These are phyloP conservation scores for Thraustochytrium sp. DNA, from an alignment of 352 stramenopile species.

Conservation along the genomic window DNA sequence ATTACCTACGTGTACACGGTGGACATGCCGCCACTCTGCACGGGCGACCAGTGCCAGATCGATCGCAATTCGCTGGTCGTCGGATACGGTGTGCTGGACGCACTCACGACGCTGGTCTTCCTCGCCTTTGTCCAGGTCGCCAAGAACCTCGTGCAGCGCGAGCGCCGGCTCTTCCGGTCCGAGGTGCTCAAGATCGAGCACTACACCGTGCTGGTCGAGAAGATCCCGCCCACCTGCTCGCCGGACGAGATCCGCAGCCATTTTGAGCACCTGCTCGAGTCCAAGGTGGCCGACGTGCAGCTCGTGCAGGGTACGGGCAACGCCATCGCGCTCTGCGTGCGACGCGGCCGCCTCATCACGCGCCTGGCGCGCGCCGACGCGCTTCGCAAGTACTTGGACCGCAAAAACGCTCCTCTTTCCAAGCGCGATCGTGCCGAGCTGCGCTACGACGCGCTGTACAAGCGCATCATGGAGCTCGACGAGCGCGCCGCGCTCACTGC, in stretches of 20 bases:
- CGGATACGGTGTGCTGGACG: neutral
- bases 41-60: neutral
- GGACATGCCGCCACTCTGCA: neutral
- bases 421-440: neutral
- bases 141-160: neutral
- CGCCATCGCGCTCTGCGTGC: neutral
- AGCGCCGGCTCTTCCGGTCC: neutral
- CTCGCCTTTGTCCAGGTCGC: neutral
- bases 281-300: neutral
- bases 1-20: neutral
- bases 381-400: neutral
- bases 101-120: neutral
- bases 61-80: neutral
- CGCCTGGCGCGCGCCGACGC: neutral
- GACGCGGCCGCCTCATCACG: neutral
- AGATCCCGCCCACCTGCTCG: neutral
- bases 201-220: constrained; percentile 16
- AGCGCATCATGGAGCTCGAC: neutral
- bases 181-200: neutral
- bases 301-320: constrained; percentile 4
- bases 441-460: neutral
- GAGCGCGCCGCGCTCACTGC: neutral
- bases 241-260: neutral
- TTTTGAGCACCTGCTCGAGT: neutral
- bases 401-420: neutral